A percentile compares a stretch with the other conserved stretches of the same genome.
Conservation (phyloP, 805 yeast genomes). For the Yarrowia hollandica region DNA sequence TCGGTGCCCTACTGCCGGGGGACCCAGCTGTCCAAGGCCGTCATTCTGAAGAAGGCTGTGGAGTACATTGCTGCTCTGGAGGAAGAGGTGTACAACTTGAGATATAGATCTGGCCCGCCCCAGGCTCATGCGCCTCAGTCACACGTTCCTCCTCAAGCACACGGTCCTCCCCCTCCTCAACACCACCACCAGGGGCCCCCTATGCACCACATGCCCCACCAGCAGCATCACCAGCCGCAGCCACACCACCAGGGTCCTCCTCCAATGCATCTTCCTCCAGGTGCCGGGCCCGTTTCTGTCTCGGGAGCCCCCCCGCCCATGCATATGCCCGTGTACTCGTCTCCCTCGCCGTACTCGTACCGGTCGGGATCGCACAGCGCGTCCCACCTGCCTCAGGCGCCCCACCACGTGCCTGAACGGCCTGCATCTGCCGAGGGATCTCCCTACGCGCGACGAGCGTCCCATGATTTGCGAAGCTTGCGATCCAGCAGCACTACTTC, state of each 20-base stretch:
- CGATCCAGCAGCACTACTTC: constrained; percentile 7
- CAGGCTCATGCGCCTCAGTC: constrained; percentile 19
- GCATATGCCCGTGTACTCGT: constrained; percentile 14
- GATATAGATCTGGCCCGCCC: constrained; percentile 30
- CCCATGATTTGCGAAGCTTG: constrained; percentile 4
- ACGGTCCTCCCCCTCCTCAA: not conserved
- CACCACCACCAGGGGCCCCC: constrained; percentile 11
- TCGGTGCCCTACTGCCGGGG: constrained; percentile 47
- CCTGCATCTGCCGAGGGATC: constrained; percentile 29
- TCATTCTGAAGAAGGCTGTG: constrained; percentile 46
- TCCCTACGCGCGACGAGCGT: not conserved
- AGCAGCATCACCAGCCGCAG: not conserved
- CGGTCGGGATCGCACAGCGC: constrained; percentile 12
- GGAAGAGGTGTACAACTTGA: constrained; percentile 33
- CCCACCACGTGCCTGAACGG: constrained; percentile 16
- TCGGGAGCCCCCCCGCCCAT: constrained; percentile 28
- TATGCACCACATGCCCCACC: constrained; percentile 20
- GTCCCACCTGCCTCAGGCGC: constrained; percentile 20
- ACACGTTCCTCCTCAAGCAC: not conserved
- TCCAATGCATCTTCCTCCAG: constrained; percentile 11
- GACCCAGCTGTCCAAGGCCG: constrained; percentile 50
- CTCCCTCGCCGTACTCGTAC: constrained; percentile 26
- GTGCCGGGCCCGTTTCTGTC: constrained; percentile 2
- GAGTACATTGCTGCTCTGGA: constrained; percentile 47
- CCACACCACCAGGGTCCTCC: not conserved